phyloP scores from a whole-genome alignment of 23 red algal genomes.

The Gracilaria domingensis region DNA sequence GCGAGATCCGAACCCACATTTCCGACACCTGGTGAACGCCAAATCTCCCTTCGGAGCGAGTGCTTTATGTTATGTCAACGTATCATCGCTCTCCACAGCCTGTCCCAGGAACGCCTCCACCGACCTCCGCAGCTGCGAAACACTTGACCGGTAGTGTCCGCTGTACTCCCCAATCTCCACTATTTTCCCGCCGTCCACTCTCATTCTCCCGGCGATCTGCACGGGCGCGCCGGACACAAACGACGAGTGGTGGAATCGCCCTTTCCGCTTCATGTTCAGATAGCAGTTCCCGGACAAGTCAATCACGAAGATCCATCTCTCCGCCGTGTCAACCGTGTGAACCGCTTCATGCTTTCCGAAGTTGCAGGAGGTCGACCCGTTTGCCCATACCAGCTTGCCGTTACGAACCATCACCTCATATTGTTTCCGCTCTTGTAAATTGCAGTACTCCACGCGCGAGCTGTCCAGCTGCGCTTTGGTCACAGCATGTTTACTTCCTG shows the following conservation, averaged over 20 bases:
- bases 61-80: too few relatives aligned
- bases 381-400: constrained; percentile 25
- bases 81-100: background rate
- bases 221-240: constrained; percentile 8
- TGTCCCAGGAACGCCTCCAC: background rate
- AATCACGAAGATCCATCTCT: constrained; percentile 42
- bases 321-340: background rate
- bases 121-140: background rate
- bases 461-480: background rate
- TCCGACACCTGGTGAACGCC: constrained; percentile 49
- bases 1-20: constrained; percentile 40
- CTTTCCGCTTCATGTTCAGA: constrained; percentile 7
- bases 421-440: constrained; percentile 16
- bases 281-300: background rate
- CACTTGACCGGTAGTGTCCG: constrained; percentile 16
- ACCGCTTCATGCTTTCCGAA: background rate
- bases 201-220: background rate
- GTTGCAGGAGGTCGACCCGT: background rate
- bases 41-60: too few relatives aligned
- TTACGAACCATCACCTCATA: constrained; percentile 19
- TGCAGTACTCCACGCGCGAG: constrained; percentile 41
- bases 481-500: background rate
- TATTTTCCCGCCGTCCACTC: constrained; percentile 12
- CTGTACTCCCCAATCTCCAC: constrained; percentile 22
- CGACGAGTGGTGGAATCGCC: constrained; percentile 36